phyloP scores from a whole-genome alignment of 1,284 basidiomycete genomes.

The Heterobasidion annosum region DNA sequence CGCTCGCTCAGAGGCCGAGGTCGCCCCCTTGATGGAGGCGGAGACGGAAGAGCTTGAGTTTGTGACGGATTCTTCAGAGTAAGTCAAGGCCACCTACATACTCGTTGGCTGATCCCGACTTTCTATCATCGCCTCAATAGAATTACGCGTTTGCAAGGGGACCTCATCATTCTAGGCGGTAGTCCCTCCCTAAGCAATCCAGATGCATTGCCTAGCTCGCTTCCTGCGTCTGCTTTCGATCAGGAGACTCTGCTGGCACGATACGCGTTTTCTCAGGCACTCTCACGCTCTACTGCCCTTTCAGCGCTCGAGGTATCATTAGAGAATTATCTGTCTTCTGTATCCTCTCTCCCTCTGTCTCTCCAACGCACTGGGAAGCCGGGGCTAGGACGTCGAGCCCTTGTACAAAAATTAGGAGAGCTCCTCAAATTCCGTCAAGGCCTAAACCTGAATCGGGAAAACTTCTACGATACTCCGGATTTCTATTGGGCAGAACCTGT shows the following conservation, averaged over 20 bases:
- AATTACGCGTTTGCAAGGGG: conserved; percentile 77
- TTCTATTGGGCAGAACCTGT: conserved; percentile 90
- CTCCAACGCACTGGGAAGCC: conserved; percentile 75
- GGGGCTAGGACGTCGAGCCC: conserved; percentile 65
- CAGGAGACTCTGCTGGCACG: conserved; percentile 67
- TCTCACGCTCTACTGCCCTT: conserved; percentile 79
- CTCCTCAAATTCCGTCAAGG: conserved; percentile 85
- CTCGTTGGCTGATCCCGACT: conserved; percentile 4
- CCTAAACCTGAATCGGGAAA: conserved; percentile 80
- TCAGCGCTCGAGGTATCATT: conserved; percentile 78
- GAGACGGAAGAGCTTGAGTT: conserved; percentile 90
- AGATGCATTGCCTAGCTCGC: conserved; percentile 28
- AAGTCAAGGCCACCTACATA: conserved; percentile 22
- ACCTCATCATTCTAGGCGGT: conserved; percentile 81
- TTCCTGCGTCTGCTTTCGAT: conserved; percentile 45
- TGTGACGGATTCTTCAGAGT: conserved; percentile 82
- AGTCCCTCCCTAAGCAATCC: conserved; percentile 43
- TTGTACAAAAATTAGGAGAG: conserved; percentile 85
- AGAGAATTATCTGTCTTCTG: conserved; percentile 74
- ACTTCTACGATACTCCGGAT: conserved; percentile 82
- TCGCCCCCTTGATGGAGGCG: conserved; percentile 54
- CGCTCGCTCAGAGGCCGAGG: conserved; percentile 43
- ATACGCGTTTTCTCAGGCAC: conserved; percentile 84
- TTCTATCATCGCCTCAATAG: conserved; percentile 26
- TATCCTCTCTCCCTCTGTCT: conserved; percentile 68